Evolutionary conservation across 2,329 filamentous ascomycete species (phyloP).

Genomic region (Sarocladium oryzae): DNA sequence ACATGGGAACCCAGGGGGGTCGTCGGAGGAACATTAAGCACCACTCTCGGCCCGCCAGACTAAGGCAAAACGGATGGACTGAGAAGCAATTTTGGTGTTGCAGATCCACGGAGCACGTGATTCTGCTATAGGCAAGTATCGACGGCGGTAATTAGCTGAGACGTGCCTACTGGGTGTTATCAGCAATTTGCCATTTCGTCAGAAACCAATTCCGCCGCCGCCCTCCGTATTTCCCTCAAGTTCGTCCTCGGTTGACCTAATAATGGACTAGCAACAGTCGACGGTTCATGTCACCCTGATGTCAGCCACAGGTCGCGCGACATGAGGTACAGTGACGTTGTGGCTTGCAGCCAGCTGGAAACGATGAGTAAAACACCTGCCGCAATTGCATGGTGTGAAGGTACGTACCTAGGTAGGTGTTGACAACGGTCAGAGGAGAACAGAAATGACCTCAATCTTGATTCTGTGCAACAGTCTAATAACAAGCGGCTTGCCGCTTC

Average conservation of each 20-base stretch:
- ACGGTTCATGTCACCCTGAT: neutral
- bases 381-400: too few species aligned
- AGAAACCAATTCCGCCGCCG: too few species aligned
- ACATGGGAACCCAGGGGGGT: too few species aligned
- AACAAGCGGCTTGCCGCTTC: too few species aligned
- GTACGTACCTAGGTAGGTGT: too few species aligned
- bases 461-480: too few species aligned
- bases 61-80: neutral
- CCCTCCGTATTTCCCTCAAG: too few species aligned
- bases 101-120: conserved; percentile 3
- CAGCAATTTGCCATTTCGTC: neutral
- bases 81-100: neutral
- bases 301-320: neutral
- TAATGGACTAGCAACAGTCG: neutral
- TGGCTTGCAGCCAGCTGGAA: neutral
- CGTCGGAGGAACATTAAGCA: neutral
- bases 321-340: neutral
- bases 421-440: too few species aligned
- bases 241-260: too few species aligned
- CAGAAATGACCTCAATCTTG: neutral
- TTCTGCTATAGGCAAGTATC: conserved; percentile 6
- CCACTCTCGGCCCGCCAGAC: neutral
- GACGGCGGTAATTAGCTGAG: too few species aligned
- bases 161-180: neutral
- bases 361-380: too few species aligned